A percentile compares a stretch with the other conserved stretches of the same genome.
Evolutionary conservation across 306 rosid genomes (phyloP).

Genomic region (Malus orientalis): DNA sequence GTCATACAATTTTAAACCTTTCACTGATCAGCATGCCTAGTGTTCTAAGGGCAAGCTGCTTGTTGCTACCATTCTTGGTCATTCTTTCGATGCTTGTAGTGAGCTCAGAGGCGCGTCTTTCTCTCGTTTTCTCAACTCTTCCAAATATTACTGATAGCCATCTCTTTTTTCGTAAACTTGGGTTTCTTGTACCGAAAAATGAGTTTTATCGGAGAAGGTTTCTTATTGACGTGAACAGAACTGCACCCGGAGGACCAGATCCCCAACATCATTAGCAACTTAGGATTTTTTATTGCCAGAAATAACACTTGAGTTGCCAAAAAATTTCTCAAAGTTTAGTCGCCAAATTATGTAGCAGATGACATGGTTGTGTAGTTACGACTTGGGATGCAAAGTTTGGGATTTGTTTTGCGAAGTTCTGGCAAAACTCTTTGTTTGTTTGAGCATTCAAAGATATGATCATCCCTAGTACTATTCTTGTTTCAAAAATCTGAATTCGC

Average conservation of each 20-base stretch:
- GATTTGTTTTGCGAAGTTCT: background rate
- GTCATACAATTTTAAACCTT: background rate
- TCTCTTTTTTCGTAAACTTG: background rate
- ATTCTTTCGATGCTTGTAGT: background rate
- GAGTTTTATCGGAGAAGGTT: background rate
- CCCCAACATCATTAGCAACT: conserved; percentile 39
- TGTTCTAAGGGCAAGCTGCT: background rate
- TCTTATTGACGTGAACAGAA: background rate
- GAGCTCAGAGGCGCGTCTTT: conserved; percentile 8
- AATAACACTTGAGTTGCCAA: background rate
- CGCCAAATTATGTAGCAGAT: background rate
- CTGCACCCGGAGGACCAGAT: conserved; percentile 42
- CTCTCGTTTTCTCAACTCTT: background rate
- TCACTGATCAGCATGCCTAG: background rate
- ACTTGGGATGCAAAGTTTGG: background rate
- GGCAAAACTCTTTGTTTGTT: background rate
- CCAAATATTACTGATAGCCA: background rate
- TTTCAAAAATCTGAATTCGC: background rate
- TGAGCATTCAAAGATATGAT: background rate
- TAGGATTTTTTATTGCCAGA: background rate
- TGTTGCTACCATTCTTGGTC: background rate
- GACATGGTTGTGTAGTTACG: background rate
- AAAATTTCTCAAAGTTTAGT: background rate
- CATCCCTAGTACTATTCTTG: background rate
- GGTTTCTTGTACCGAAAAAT: background rate